These are phyloP conservation scores for Anisodus tanguticus DNA, from an alignment of 257 asterid genomes.

Conservation along the genomic window DNA sequence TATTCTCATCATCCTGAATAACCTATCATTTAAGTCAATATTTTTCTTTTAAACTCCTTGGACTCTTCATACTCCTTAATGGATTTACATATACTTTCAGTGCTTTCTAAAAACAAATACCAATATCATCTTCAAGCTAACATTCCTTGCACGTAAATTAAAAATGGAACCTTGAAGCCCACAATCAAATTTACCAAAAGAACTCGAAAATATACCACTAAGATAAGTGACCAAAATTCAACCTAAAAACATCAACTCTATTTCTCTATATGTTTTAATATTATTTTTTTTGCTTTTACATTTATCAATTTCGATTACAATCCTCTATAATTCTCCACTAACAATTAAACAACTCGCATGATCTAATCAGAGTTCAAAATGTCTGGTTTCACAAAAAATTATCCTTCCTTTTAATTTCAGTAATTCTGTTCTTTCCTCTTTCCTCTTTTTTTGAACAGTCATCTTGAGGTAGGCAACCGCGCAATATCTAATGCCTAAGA, in stretches of 20 bases:
- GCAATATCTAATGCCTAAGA: slow-evolving; percentile 3
- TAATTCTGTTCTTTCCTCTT: background rate
- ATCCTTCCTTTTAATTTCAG: background rate
- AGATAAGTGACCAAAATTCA: background rate
- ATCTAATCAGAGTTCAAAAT: background rate
- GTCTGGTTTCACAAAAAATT: background rate
- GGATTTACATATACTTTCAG: background rate
- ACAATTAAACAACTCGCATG: background rate
- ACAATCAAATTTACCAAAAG: background rate
- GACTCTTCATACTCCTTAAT: background rate
- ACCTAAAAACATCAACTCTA: background rate
- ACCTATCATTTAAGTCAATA: background rate
- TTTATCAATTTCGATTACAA: background rate
- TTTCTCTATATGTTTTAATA: background rate
- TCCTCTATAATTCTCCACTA: background rate
- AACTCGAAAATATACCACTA: background rate
- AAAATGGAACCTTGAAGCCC: slow-evolving; percentile 1
- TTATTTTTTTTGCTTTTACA: background rate
- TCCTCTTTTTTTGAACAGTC: background rate
- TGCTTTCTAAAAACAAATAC: background rate
- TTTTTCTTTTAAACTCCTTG: background rate
- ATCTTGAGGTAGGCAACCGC: background rate
- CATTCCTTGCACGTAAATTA: background rate
- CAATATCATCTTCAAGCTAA: background rate
- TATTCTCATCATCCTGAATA: background rate